Base-by-base conservation (phyloP, 805 yeast species). In the Geotrichum ghanense region DNA sequence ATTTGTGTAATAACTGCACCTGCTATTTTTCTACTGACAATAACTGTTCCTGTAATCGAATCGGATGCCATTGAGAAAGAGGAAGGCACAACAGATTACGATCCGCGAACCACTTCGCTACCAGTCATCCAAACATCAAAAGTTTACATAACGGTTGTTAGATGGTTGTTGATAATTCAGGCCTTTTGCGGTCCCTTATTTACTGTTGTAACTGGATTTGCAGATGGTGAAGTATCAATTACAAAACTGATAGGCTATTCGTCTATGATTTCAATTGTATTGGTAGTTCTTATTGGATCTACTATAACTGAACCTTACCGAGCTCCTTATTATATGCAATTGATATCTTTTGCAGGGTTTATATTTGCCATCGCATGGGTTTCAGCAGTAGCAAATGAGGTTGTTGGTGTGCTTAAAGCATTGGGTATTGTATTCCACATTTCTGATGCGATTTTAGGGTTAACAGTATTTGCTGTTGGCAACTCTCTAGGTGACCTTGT, bases 401-500 rank as follows among this genome's bases (percentile, higher is more conserved):
- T 88, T 10, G 82, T 90, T 35, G 71, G 71, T 2, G 67, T 81
- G 1, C 63, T 90, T 42, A 75, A 79, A 45, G 68, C 80, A 19
- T 59, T 84, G 48, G 81, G 89, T 0, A 66, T 75, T 1, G 67
- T 79, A 0, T 74, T 76, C 44, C 61, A 75, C 22, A 63, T 90
- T 5, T 76, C 87, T 6, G 92, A 86, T 50, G 87, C 88, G 3
- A 72, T 89, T 9, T 64, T 90, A 21, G 98, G 98, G 0, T 66
- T 88, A 9, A 90, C 97, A 0, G 71, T 90, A 0, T 83, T 90
- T 62, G 95, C 97, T 0, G 65, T 90, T 35, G 97, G 98, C 3
- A 92, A 90, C 61, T 89, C 96, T 1, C 67, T 84, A 3, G 97
- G 97, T 3, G 98, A 90, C 58, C 66, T 89, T 42, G 79, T 89